Percentiles rank a stretch among this genome's conserved stretches.
Evolutionary conservation across 1,284 basidiomycete species (phyloP).

Genomic region (Ceratobasidium sp.): DNA sequence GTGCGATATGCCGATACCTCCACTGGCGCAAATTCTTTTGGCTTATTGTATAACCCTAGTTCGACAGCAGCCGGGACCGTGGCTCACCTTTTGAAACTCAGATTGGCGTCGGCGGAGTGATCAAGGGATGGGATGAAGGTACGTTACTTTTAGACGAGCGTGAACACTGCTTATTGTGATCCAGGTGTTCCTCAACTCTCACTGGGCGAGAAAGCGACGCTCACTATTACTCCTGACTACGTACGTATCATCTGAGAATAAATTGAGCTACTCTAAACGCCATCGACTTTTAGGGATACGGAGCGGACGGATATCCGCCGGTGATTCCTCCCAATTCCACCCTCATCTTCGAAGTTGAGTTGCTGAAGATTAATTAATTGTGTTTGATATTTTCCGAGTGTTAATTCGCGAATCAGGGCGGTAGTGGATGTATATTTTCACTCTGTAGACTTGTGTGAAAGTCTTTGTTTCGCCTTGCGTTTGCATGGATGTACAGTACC

Average conservation of each 20-base stretch:
- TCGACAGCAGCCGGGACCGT: slow-evolving; percentile 55
- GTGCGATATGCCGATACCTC: slow-evolving; percentile 3
- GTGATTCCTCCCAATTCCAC: slow-evolving; percentile 49
- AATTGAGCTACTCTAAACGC: neutral
- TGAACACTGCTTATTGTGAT: neutral
- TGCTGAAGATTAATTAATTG: slow-evolving; percentile 45
- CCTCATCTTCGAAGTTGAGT: slow-evolving; percentile 49
- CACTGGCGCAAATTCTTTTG: neutral
- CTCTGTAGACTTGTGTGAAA: neutral
- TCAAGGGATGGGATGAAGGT: slow-evolving; percentile 94
- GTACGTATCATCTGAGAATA: slow-evolving; percentile 58
- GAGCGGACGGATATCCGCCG: slow-evolving; percentile 41
- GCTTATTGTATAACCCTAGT: slow-evolving; percentile 27
- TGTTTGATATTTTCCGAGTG: neutral
- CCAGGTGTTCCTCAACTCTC: slow-evolving; percentile 80
- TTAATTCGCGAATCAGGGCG: neutral
- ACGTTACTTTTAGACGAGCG: slow-evolving; percentile 48
- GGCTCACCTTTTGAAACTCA: slow-evolving; percentile 72
- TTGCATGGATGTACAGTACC: neutral
- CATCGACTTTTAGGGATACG: slow-evolving; percentile 44
- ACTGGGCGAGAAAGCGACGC: slow-evolving; percentile 76
- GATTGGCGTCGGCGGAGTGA: slow-evolving; percentile 85
- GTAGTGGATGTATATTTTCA: neutral
- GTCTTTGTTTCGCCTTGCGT: neutral
- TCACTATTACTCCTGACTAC: slow-evolving; percentile 74